Evolutionary conservation across 352 stramenopile genomes (phyloP).

Genomic region (Phytophthora chlamydospora): DNA sequence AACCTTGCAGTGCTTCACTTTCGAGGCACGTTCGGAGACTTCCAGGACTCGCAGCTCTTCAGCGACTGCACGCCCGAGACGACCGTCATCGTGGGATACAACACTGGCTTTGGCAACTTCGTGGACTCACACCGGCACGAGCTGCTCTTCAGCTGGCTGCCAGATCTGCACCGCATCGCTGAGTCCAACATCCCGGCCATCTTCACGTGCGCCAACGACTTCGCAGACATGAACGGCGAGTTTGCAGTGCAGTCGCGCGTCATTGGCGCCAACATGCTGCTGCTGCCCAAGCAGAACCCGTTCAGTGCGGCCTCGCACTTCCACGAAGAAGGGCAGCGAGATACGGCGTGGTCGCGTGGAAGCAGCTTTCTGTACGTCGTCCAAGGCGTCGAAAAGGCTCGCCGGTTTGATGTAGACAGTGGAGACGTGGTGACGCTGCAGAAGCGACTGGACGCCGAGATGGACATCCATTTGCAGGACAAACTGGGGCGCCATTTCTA

Average conservation of each 20-base stretch:
- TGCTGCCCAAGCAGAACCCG: constrained; percentile 73
- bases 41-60: constrained; percentile 42
- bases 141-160: constrained; percentile 77
- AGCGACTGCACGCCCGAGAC: constrained; percentile 43
- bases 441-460: constrained; percentile 49
- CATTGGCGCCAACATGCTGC: constrained; percentile 63
- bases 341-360: constrained; percentile 68
- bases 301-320: constrained; percentile 78
- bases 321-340: constrained; percentile 67
- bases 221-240: constrained; percentile 80
- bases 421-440: constrained; percentile 45
- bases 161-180: constrained; percentile 62
- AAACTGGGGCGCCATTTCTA: constrained; percentile 62
- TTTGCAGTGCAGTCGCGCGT: constrained; percentile 73
- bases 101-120: constrained; percentile 85
- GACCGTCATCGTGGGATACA: constrained; percentile 70
- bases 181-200: constrained; percentile 58
- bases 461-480: constrained; percentile 65
- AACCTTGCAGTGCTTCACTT: constrained; percentile 50
- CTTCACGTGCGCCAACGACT: constrained; percentile 83
- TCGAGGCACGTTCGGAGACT: constrained; percentile 56
- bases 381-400: constrained; percentile 42
- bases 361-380: constrained; percentile 79
- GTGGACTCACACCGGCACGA: constrained; percentile 54
- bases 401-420: constrained; percentile 19